Percentiles rank a stretch among this genome's conserved stretches.
These are phyloP conservation scores for Quercus gilva DNA, from an alignment of 306 rosid species.

Conservation along the genomic window DNA sequence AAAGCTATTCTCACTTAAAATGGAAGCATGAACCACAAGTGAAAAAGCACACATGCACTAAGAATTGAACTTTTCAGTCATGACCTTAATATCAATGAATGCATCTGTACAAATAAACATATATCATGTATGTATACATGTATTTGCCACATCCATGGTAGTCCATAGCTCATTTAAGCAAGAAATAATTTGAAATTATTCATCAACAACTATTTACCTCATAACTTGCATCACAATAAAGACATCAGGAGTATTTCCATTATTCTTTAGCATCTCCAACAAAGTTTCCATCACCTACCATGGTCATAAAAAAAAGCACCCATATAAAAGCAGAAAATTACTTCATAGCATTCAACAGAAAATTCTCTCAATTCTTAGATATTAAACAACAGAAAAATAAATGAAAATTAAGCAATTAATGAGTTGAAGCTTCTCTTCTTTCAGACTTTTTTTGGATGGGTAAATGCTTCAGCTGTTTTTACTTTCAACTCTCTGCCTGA, in stretches of 20 bases:
- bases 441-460: too few species aligned
- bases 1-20: too few species aligned
- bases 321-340: constrained; percentile 13
- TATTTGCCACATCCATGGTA: background rate
- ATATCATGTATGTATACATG: constrained; percentile 9
- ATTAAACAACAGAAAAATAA: background rate
- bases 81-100: constrained; percentile 1
- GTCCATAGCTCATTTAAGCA: background rate
- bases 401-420: background rate
- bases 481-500: too few species aligned
- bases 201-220: constrained; percentile 49
- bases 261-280: constrained; percentile 65
- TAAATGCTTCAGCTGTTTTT: too few species aligned
- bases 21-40: background rate
- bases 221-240: constrained; percentile 64
- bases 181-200: constrained; percentile 12
- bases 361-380: background rate
- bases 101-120: background rate
- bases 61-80: background rate
- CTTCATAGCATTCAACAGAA: constrained; percentile 2
- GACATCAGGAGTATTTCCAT: constrained; percentile 63
- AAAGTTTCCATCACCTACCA: constrained; percentile 71
- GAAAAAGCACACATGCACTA: background rate
- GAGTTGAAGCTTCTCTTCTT: too few species aligned
- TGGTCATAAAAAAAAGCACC: constrained; percentile 19